These are phyloP conservation scores for Clarkia xantiana DNA, from an alignment of 345 rosid species.

Conservation along the genomic window DNA sequence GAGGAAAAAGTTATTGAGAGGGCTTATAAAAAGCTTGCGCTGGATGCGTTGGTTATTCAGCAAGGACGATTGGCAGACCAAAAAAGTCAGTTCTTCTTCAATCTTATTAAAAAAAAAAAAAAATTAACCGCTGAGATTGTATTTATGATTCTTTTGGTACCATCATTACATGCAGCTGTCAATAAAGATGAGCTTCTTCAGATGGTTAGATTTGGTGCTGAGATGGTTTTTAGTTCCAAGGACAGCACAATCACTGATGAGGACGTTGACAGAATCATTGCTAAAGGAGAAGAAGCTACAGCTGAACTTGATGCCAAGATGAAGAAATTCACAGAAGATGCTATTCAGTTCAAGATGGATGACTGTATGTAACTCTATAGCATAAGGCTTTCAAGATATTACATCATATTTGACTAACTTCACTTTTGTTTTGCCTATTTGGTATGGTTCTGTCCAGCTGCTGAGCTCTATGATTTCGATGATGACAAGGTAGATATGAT, in stretches of 20 bases:
- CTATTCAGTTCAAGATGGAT: constrained; percentile 92
- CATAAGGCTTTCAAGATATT: too few relatives aligned
- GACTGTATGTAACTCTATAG: constrained; percentile 47
- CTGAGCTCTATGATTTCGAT: constrained; percentile 87
- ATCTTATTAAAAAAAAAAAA: too few relatives aligned
- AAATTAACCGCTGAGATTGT: too few relatives aligned
- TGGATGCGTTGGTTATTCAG: constrained; percentile 95
- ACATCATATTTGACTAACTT: too few relatives aligned
- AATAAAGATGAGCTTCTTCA: constrained; percentile 99
- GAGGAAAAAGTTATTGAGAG: constrained; percentile 99
- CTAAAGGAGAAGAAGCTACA: constrained; percentile 92
- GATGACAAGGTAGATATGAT: constrained; percentile 49
- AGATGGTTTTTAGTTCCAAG: constrained; percentile 98
- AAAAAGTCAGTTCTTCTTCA: constrained; percentile 89
- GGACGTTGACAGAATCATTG: constrained; percentile 93
- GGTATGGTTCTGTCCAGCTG: constrained; percentile 37
- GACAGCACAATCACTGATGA: constrained; percentile 96
- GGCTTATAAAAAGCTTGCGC: constrained; percentile 95
- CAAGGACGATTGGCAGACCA: constrained; percentile 97
- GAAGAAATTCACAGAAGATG: constrained; percentile 98
- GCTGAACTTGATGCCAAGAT: constrained; percentile 99
- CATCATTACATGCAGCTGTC: constrained; percentile 76
- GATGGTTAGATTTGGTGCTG: constrained; percentile 99
- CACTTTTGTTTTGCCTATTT: constrained; percentile 5
- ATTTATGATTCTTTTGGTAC: neutral